Base-by-base conservation (phyloP, 2,329 filamentous ascomycete species). In the Penicillium sp. region DNA sequence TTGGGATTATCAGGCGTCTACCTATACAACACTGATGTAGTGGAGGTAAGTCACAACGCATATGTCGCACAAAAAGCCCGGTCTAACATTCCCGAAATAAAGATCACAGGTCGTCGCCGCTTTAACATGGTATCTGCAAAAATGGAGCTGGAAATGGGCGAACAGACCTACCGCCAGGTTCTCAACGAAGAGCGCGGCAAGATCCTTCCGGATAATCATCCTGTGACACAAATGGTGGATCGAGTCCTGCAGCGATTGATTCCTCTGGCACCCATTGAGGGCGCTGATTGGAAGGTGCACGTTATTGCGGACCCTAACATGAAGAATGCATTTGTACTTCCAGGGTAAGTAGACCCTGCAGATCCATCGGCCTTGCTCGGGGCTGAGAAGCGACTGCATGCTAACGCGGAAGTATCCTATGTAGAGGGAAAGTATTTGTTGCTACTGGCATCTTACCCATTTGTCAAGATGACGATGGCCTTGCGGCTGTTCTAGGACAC, bases 281-380 rank as follows among this genome's bases (percentile, higher is more conserved):
- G 76, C 44, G 72, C 64, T 35, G 64, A 69, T 48, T 87, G 85
- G 85, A 82, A 82, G 60, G 79, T 86, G 0, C 77, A 84, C 70
- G 84, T 88, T 21, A 86, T 88, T 49, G 74, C 86, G 7, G 72
- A 75, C 52, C 63, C 69, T 58, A 35, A 46, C n/a, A 68, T 63
- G 70, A 73, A 75, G 64, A 88, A 88, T 68, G 85, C 85, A 1
- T 87, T 87, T 70, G 85, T 87, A 2, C 77, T 86, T 53, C 85
- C 85, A 5, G 85, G 81, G 78, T 80, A 71, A 29, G 73, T 63
- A 16, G 39, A 22, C 43, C 21, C 8, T 11, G 46, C 6, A 16
- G 11, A 1, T n/a, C n/a, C 24, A 41, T 33, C n/a, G 39, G 6
- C 16, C 19, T 21, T 11, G n/a, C 39, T 22, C 39, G 1, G 11